These are phyloP conservation scores for Neonectria sp. DNA, from an alignment of 2,329 filamentous ascomycete genomes.

Conservation along the genomic window DNA sequence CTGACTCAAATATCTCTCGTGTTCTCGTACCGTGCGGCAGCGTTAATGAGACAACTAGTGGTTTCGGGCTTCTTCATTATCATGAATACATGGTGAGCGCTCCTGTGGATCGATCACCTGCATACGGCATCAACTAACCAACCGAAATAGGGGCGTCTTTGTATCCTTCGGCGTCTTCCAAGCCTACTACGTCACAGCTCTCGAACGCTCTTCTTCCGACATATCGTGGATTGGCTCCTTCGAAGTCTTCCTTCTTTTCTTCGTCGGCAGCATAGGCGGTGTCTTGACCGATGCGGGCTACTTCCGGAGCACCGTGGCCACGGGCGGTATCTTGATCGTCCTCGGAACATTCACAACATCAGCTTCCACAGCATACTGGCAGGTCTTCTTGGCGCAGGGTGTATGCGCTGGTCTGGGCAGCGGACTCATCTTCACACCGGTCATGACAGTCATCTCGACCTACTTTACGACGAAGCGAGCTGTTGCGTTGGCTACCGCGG, in stretches of 20 bases:
- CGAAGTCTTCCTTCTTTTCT: conserved; percentile 67
- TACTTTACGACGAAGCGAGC: conserved; percentile 72
- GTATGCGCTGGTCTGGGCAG: conserved; percentile 68
- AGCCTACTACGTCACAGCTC: conserved; percentile 60
- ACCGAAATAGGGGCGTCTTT: conserved; percentile 62
- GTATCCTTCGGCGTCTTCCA: conserved; percentile 68
- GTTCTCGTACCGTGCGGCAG: background rate
- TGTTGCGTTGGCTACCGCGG: conserved; percentile 72
- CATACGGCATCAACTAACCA: conserved; percentile 35
- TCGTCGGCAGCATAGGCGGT: conserved; percentile 65
- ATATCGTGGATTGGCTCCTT: conserved; percentile 69
- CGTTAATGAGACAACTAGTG: conserved; percentile 3
- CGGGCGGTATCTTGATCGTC: conserved; percentile 2
- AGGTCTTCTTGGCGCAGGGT: conserved; percentile 68
- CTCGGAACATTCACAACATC: conserved; percentile 3
- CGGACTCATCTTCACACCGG: conserved; percentile 73
- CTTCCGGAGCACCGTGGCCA: conserved; percentile 50
- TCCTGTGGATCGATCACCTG: conserved; percentile 43
- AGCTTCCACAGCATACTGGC: conserved; percentile 39
- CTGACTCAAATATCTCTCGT: conserved; percentile 1
- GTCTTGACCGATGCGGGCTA: conserved; percentile 68
- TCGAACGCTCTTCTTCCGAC: conserved; percentile 58
- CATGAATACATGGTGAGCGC: conserved; percentile 18
- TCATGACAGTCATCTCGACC: conserved; percentile 74
- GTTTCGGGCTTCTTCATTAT: conserved; percentile 47